Evolutionary conservation across 2,329 filamentous ascomycete genomes (phyloP).

Genomic region (Coniella lustricola): DNA sequence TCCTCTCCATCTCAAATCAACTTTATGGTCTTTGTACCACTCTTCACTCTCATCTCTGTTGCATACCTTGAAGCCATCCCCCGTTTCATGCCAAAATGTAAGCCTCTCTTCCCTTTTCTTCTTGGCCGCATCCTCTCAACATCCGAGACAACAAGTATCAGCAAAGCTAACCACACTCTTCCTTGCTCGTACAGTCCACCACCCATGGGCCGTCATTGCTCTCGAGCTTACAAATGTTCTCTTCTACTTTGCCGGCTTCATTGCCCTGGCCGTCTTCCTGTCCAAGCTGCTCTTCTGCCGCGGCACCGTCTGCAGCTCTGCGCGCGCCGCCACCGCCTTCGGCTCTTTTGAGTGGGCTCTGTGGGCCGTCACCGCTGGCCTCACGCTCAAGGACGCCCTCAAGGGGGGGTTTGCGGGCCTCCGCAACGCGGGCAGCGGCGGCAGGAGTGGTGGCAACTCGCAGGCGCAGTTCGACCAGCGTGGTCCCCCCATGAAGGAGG

Average conservation of each 20-base stretch:
- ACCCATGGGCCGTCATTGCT: slow-evolving; percentile 41
- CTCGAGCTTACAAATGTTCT: slow-evolving; percentile 46
- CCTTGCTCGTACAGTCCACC: slow-evolving; percentile 28
- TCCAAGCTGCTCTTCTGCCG: slow-evolving; percentile 48
- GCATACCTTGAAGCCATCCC: slow-evolving; percentile 45
- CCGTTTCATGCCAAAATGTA: slow-evolving; percentile 36
- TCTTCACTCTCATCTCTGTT: slow-evolving; percentile 49
- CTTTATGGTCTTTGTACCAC: slow-evolving; percentile 49
- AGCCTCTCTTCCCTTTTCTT: too few relatives aligned
- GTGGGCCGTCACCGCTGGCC: slow-evolving; percentile 43
- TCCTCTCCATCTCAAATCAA: slow-evolving; percentile 49
- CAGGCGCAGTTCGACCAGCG: slow-evolving; percentile 33
- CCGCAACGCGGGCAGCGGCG: neutral
- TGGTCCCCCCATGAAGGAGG: slow-evolving; percentile 32
- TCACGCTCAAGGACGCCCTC: slow-evolving; percentile 42
- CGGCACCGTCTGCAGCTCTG: slow-evolving; percentile 49
- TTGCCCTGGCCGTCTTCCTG: slow-evolving; percentile 52
- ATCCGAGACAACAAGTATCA: neutral
- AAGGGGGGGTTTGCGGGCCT: slow-evolving; percentile 28
- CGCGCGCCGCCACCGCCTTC: slow-evolving; percentile 47
- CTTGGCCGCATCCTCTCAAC: neutral
- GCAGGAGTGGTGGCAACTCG: neutral
- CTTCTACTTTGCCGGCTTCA: slow-evolving; percentile 54
- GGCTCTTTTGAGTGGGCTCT: slow-evolving; percentile 45
- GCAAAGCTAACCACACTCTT: too few relatives aligned